Percentiles rank a stretch among this genome's conserved stretches.
phyloP scores from a whole-genome alignment of 169 alveolate genomes.

The Amoebophrya sp. region DNA sequence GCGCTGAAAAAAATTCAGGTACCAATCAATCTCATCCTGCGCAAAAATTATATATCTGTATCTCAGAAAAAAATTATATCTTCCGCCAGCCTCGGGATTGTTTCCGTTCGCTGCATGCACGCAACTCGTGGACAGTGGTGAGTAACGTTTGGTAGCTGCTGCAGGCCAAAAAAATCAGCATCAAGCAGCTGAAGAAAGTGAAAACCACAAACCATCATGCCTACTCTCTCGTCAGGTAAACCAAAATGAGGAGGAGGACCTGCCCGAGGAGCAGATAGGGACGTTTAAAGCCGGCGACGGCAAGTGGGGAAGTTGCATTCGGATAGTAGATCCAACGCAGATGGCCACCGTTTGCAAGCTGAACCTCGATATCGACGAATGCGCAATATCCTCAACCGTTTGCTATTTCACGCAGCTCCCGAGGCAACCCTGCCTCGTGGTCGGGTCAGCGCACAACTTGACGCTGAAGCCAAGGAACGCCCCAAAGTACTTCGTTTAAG shows the following conservation, averaged over 20 bases:
- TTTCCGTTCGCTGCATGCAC: not conserved
- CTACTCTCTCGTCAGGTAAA: no score
- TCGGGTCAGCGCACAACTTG: slow-evolving; percentile 46
- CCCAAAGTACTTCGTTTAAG: not conserved
- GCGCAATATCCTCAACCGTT: slow-evolving; percentile 28
- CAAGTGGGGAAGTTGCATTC: slow-evolving; percentile 80
- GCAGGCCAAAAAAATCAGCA: not conserved
- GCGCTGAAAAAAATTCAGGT: slow-evolving; percentile 20
- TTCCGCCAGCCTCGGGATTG: not conserved
- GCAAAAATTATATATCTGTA: slow-evolving; percentile 1
- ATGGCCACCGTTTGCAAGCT: slow-evolving; percentile 19
- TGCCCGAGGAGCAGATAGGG: slow-evolving; percentile 46
- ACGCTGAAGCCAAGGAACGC: slow-evolving; percentile 28
- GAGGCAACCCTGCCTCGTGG: slow-evolving; percentile 28
- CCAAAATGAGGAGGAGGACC: slow-evolving; percentile 37
- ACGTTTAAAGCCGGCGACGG: slow-evolving; percentile 75
- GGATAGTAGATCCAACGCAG: slow-evolving; percentile 61
- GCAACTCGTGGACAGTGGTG: not conserved
- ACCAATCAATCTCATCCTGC: slow-evolving; percentile 19
- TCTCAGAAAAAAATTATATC: not conserved
- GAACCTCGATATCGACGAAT: slow-evolving; percentile 9
- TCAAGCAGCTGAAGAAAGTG: slow-evolving; percentile 24
- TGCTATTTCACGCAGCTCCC: slow-evolving; percentile 36
- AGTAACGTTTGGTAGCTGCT: not conserved
- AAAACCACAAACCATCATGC: no score